Base-by-base conservation (phyloP, 176 grass and related monocot species). In the Avena eriantha region DNA sequence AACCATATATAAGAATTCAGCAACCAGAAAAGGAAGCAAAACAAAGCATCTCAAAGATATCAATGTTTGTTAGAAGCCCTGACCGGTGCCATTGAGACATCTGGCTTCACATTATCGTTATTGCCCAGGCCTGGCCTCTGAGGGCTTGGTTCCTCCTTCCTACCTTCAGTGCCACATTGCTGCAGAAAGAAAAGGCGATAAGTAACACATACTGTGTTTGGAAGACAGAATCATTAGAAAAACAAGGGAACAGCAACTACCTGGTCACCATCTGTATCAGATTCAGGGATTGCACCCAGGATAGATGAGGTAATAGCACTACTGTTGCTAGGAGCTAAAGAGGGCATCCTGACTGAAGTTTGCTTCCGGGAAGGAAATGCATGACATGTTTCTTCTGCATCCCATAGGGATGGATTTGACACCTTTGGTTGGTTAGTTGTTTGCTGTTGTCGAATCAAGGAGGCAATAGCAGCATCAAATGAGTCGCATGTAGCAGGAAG, bases 381-480 rank as follows among this genome's bases (percentile, higher is more conserved):
- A 91, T 96, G 92, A 29, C 97, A 93, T 36, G 97, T 94, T 88
- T 96, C 94, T 85, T 99, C 97, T 3, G 92, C 90, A 68, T 99
- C 92, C 94, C 88, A 99, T 87, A 96, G 90, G 51, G 94, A 96
- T 47, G 90, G 83, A 82, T 78, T 82, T 61, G 85, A 64, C 24
- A 47, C 71, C 73, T 47, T 87, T 0, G 85, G 86, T 53, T 93
- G 87, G 85, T 71, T 86, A 71, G 35, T 88, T 21, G 86, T 23
- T 88, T 94, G 84, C 66, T 96, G 94, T 6, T 46, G 23, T 26
- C 82, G 79, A 86, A 99, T 90, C 76, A 96, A 63, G 13, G 92
- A 87, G 85, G 94, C 92, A 77, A 99, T 94, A 81, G 86, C 94
- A 94, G 92, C 90, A 89, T 99, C 97, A 86, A 99, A 99, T 67